phyloP scores from a whole-genome alignment of 2,329 filamentous ascomycete species.

The Pseudohalonectria lignicola region DNA sequence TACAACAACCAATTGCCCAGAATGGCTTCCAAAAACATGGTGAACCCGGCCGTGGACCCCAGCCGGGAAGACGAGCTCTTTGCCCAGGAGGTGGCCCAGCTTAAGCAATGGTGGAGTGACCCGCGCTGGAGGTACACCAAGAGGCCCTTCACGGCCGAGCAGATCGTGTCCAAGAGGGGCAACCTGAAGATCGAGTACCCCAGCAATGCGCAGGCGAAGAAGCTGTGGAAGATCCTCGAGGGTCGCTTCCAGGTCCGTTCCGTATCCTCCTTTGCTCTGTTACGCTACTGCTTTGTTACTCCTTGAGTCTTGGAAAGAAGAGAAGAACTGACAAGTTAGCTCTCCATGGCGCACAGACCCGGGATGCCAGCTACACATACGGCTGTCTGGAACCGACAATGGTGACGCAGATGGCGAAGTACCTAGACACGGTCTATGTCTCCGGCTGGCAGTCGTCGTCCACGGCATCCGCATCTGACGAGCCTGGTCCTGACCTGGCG shows the following conservation, averaged over 20 bases:
- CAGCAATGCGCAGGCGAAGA: slow-evolving; percentile 81
- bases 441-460: slow-evolving; percentile 98
- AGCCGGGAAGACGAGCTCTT: slow-evolving; percentile 55
- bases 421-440: slow-evolving; percentile 95
- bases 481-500: slow-evolving; percentile 93
- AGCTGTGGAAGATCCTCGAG: slow-evolving; percentile 88
- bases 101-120: slow-evolving; percentile 92
- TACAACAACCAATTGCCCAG: slow-evolving; percentile 12
- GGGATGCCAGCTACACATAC: slow-evolving; percentile 86
- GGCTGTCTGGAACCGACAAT: slow-evolving; percentile 96
- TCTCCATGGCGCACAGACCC: slow-evolving; percentile 14
- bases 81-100: slow-evolving; percentile 70
- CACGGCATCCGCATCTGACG: slow-evolving; percentile 86
- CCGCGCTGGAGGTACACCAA: slow-evolving; percentile 88
- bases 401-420: slow-evolving; percentile 99
- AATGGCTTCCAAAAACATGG: slow-evolving; percentile 55
- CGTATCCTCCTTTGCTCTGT: too few relatives aligned
- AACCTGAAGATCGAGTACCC: slow-evolving; percentile 86
- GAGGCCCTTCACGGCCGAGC: slow-evolving; percentile 87
- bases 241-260: slow-evolving; percentile 63
- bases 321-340: neutral
- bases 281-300: too few relatives aligned
- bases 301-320: too few relatives aligned
- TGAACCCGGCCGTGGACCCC: slow-evolving; percentile 43
- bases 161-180: slow-evolving; percentile 92